Base-by-base conservation (phyloP, 192 early-diverging fungal species). In the Entomortierella lignicola region DNA sequence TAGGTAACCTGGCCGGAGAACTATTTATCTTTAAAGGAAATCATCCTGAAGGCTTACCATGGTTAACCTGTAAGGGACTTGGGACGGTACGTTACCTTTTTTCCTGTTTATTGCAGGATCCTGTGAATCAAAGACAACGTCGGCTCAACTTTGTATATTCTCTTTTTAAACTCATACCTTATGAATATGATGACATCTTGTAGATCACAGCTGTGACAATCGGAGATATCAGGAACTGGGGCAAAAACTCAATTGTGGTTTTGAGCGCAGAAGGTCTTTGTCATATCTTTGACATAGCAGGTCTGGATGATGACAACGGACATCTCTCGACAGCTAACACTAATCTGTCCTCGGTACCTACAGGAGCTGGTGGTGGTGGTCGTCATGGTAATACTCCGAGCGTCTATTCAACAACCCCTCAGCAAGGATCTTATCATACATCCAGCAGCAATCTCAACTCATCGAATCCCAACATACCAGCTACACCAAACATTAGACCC, bases 141-240 rank as follows among this genome's bases (percentile, higher is more conserved):
- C n/a, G n/a, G n/a, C n/a, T n/a, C n/a, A n/a, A n/a, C n/a, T 60
- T 13, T 37, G 34, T 37, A 10, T 10, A 7, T 37, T 37, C 10
- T 37, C 34, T 10, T 37, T 10, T 4, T 10, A 37, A 37, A 4
- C 34, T 10, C 34, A 37, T 10, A 37, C 10, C 5, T 37, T 7
- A 4, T 7, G 10, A 7, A 7, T 4, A 29, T 6, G 27, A 39
- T 50, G 34, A 20, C 25, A 27, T 43, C 31, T 32, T n/a, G 27
- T 66, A 89, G 87, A 89, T 89, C 58, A 89, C 87, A 26, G 86
- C 86, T 27, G 74, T 89, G 20, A 83, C 87, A 0, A 81, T 89
- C 42, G 87, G 87, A 8, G 87, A 89, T 72, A 81, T 87, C 20
- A 71, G 82, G 51, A 89, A 89, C 72, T 74, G 71, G 34, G 87